Base-by-base conservation (phyloP, 805 yeast genomes). In the Zygotorulaspora sp. region DNA sequence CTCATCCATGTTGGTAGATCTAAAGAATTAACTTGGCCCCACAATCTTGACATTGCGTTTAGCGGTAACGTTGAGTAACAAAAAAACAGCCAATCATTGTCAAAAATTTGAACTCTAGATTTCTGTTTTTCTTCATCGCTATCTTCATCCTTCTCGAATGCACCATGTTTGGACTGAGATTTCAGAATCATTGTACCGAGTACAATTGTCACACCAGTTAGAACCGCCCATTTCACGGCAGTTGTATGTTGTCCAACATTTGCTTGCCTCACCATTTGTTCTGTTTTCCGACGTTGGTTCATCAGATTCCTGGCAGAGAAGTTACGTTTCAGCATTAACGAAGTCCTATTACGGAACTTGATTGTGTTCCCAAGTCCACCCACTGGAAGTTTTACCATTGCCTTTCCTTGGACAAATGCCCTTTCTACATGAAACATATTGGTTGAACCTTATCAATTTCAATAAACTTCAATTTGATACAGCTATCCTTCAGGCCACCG, bases 21-120 rank as follows among this genome's bases (percentile, higher is more conserved):
- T 30, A 89, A 71, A 39, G 80, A 79, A 58, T 92, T 92, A 41
- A 92, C 74, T 52, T 77, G 78, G 21, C 99, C 99, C 99, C 99
- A 92, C 30, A 90, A 64, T 44, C 99, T 75, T 1, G 97, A 88
- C 22, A 88, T 70, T 1, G 96, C 84, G 57, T 89, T 87, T 57
- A 92, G 72, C 1, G 99, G 99, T 32, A 92, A 68, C 2, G 96
- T 80, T 3, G 88, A 78, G 62, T 92, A 92, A 20, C 92, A 82
- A 55, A 86, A 89, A 40, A 90, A 75, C 28, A 83, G 80, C 97
- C 97, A 89, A 6, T 94, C 82, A 47, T 61, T 57, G 36, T 58
- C 54, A 35, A 58, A 50, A 10, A 62, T 61, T 31, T 48, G 51
- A 16, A 61, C 49, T 14, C 48, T 48, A 10, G 78, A 80, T 5